Base-by-base conservation (phyloP, 1,284 basidiomycete species). In the Ustanciosporium gigantosporum region DNA sequence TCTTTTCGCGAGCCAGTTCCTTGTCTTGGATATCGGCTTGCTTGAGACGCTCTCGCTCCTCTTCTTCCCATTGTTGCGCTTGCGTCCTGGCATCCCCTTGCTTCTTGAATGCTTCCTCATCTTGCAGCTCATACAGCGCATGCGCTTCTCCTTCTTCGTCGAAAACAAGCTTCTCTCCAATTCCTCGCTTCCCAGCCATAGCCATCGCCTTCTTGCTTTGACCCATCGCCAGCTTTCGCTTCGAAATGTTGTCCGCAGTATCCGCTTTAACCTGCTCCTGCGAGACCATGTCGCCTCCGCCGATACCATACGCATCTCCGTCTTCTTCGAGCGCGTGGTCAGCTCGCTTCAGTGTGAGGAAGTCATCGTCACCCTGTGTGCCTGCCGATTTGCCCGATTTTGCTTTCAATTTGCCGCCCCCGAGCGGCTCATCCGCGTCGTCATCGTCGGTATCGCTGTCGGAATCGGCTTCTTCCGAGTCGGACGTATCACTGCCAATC, bases 281-380 rank as follows among this genome's bases (percentile, higher is more conserved):
- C 14, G 52, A 57, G 41, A 60, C 34, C 13, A 34, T 27, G 3
- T 24, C 25, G 17, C 45, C 46, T n/a, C 49, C 49, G 4, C 48
- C 50, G 8, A 48, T 47, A 36, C 42, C 58, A 24, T 55, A 65
- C 5, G 53, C 55, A n/a, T 60, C 57, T n/a, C 51, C 64, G 16
- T 64, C 60, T n/a, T 68, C 66, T 20, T 70, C 76, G 15, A 93
- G 81, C 16, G 86, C 87, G 78, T 98, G 94, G 75, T 97, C 85
- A 0, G 86, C 87, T 7, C 94, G 88, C 76, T 91, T 91, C 59
- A 98, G 84, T 0, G 90, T 93, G 76, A 98, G 89, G 73, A 97
- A 94, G 53, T 95, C 93, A 66, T 87, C 87, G 5, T 87, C 88
- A 14, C 55, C 76, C 17, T 70, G 73, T 13, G 29, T 21, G 15